Conservation (phyloP, 23 red algal genomes). For the Chondrus crispus region DNA sequence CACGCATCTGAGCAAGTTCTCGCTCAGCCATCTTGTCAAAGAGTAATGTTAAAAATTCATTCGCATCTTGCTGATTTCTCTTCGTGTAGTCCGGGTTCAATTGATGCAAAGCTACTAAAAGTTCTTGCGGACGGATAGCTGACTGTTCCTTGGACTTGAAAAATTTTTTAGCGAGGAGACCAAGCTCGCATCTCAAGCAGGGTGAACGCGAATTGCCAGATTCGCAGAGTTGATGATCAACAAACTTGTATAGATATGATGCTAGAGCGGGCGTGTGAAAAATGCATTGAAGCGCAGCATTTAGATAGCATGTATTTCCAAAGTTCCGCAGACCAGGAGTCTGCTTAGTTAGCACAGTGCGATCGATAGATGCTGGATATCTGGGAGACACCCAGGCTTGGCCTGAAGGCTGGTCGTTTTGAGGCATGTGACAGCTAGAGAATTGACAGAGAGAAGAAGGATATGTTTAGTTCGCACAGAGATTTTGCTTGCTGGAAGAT, state of each 20-base stretch:
- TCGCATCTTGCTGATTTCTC: neutral
- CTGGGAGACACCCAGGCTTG: no score
- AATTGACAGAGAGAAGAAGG: no score
- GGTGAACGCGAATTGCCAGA: no score
- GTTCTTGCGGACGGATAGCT: neutral
- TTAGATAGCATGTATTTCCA: conserved; percentile 13
- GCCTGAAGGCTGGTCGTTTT: no score
- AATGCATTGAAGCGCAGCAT: conserved; percentile 5
- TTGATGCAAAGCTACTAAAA: neutral
- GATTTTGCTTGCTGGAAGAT: no score
- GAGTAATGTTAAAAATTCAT: neutral
- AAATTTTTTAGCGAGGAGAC: neutral
- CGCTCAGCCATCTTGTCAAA: neutral
- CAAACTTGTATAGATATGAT: neutral
- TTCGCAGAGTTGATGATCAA: neutral
- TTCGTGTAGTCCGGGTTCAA: neutral
- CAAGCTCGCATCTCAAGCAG: neutral
- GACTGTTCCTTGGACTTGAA: neutral
- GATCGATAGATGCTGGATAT: no score
- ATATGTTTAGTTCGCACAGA: no score
- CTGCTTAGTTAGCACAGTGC: no score
- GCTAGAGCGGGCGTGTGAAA: neutral
- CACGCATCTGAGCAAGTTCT: neutral
- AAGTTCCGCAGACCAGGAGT: no score
- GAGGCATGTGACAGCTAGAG: no score